Percentiles rank a stretch among this genome's conserved stretches.
Conservation (phyloP, 257 asterid species). For the Fraxinus anomala region DNA sequence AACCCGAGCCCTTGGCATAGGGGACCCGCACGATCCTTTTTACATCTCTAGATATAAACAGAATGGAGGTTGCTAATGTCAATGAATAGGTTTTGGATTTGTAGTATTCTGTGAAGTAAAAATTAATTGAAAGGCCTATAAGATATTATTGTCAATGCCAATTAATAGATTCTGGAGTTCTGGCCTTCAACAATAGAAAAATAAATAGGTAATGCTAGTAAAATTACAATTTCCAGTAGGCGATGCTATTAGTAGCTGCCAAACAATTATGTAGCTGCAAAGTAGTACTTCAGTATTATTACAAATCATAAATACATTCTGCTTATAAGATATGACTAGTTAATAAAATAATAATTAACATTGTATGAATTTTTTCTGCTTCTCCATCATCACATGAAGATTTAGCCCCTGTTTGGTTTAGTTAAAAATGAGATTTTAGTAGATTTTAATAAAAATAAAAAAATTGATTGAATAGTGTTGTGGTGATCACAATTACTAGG, state of each 20-base stretch:
- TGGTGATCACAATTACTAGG: no score
- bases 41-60: not conserved
- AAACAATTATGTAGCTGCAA: not conserved
- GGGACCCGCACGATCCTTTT: not conserved
- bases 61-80: not conserved
- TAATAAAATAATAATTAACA: no score
- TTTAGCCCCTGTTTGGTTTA: no score
- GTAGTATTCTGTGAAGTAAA: not conserved
- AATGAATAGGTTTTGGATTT: not conserved
- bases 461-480: no score
- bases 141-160: not conserved
- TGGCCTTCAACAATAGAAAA: not conserved
- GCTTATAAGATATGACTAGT: not conserved
- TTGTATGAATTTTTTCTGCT: no score
- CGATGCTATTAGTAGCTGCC: not conserved
- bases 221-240: not conserved
- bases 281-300: not conserved
- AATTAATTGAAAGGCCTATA: not conserved
- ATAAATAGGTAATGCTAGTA: not conserved
- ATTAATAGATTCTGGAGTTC: not conserved
- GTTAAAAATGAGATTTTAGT: no score
- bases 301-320: not conserved
- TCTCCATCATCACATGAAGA: no score
- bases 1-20: not conserved
- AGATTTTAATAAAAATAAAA: no score